phyloP scores from a whole-genome alignment of 352 stramenopile species.

The Lagenidium giganteum region DNA sequence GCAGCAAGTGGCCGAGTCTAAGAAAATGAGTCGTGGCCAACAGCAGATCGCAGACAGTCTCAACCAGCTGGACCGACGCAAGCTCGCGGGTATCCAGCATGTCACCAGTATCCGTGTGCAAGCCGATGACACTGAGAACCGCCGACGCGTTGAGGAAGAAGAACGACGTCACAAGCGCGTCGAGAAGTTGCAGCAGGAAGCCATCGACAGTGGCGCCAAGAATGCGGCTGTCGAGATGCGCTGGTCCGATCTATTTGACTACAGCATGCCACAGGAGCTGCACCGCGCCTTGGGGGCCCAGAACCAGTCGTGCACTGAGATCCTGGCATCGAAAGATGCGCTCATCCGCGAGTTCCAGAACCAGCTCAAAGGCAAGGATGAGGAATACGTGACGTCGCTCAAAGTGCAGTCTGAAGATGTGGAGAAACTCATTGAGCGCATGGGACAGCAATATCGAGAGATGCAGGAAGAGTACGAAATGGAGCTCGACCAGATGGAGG shows the following conservation, averaged over 20 bases:
- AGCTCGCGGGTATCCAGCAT: conserved; percentile 78
- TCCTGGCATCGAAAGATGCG: conserved; percentile 87
- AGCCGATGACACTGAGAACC: conserved; percentile 87
- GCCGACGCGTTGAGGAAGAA: conserved; percentile 88
- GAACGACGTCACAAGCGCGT: conserved; percentile 80
- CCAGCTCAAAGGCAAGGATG: conserved; percentile 92
- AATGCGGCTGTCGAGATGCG: conserved; percentile 94
- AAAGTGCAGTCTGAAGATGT: conserved; percentile 89
- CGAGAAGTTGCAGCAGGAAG: conserved; percentile 88
- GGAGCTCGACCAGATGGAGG: conserved; percentile 91
- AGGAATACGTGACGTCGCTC: conserved; percentile 92
- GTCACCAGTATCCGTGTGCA: conserved; percentile 90
- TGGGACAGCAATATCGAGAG: conserved; percentile 90
- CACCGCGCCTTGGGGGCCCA: conserved; percentile 87
- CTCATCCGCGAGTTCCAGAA: conserved; percentile 88
- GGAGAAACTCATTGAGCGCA: conserved; percentile 84
- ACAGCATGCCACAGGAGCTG: conserved; percentile 92
- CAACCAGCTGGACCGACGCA: conserved; percentile 70
- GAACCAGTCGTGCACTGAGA: conserved; percentile 82
- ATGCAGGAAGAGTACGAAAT: conserved; percentile 92
- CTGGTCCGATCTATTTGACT: conserved; percentile 88
- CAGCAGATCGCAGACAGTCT: conserved; percentile 77
- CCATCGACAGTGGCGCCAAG: conserved; percentile 81
- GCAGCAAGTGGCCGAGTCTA: conserved; percentile 49
- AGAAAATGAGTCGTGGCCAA: conserved; percentile 61